Evolutionary conservation across 805 yeast species (phyloP).

Genomic region (Pichia californica): DNA sequence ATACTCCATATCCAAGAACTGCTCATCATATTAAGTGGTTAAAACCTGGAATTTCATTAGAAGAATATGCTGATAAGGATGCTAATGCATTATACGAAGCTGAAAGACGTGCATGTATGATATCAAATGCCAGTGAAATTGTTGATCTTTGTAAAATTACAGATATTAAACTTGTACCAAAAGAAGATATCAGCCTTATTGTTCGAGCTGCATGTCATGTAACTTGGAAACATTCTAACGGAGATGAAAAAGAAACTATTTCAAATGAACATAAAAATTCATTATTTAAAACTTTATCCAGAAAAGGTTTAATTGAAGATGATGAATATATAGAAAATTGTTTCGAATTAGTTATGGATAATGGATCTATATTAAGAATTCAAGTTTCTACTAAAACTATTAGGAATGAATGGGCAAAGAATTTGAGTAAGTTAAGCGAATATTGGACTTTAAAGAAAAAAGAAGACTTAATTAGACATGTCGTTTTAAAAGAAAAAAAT

Average conservation of each 20-base stretch:
- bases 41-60: slow-evolving; percentile 27
- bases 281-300: neutral
- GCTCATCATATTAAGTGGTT: slow-evolving; percentile 61
- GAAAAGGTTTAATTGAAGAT: neutral
- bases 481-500: slow-evolving; percentile 39
- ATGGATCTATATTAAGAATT: slow-evolving; percentile 42
- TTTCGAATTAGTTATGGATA: slow-evolving; percentile 44
- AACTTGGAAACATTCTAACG: slow-evolving; percentile 24
- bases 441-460: slow-evolving; percentile 56
- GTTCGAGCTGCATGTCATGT: slow-evolving; percentile 27
- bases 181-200: slow-evolving; percentile 18
- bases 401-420: slow-evolving; percentile 62
- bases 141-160: slow-evolving; percentile 51
- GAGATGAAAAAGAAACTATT: too few relatives aligned
- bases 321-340: slow-evolving; percentile 34
- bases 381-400: slow-evolving; percentile 45
- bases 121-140: slow-evolving; percentile 53
- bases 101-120: slow-evolving; percentile 51
- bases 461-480: slow-evolving; percentile 35
- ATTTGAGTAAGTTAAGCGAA: slow-evolving; percentile 35
- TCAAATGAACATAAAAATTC: neutral
- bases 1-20: slow-evolving; percentile 50
- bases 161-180: slow-evolving; percentile 32
- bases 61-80: slow-evolving; percentile 46
- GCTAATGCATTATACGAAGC: slow-evolving; percentile 54